A percentile compares a stretch with the other conserved stretches of the same genome.
Evolutionary conservation across 108 stramenopile species (phyloP).

Genomic region (Discostella pseudostelligera): DNA sequence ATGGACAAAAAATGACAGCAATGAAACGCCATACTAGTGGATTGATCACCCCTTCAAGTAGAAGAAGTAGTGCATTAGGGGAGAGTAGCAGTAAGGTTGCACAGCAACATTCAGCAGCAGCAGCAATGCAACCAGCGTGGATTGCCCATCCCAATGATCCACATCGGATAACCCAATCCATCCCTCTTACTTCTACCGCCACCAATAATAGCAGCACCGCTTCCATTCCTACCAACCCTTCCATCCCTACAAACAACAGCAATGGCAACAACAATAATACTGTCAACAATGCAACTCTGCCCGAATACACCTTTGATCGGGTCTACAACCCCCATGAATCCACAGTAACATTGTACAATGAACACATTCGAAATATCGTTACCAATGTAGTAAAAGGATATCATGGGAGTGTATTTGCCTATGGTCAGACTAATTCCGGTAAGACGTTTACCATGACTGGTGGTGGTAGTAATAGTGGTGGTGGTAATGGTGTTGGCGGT

Average conservation of each 20-base stretch:
- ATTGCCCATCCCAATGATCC: not conserved
- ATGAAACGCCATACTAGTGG: not conserved
- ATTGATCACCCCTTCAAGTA: not conserved
- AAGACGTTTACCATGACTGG: constrained; percentile 88
- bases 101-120: not conserved
- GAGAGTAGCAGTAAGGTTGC: not conserved
- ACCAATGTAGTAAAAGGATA: constrained; percentile 84
- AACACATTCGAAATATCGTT: constrained; percentile 52
- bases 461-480: constrained; percentile 12
- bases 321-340: constrained; percentile 51
- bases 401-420: constrained; percentile 92
- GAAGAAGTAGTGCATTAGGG: not conserved
- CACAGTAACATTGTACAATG: constrained; percentile 55
- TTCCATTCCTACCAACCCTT: too few species aligned
- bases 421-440: constrained; percentile 85
- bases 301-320: constrained; percentile 64
- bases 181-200: too few species aligned
- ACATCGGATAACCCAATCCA: constrained; percentile 1
- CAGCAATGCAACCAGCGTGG: not conserved
- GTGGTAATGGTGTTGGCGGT: not conserved
- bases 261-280: too few species aligned
- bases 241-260: not conserved
- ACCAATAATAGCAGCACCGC: too few species aligned
- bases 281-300: too few species aligned
- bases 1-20: not conserved